Evolutionary conservation across 352 stramenopile species (phyloP), one percentile per base, ranked within the genome.

Genomic region (Phytophthora citrophthora): DNA sequence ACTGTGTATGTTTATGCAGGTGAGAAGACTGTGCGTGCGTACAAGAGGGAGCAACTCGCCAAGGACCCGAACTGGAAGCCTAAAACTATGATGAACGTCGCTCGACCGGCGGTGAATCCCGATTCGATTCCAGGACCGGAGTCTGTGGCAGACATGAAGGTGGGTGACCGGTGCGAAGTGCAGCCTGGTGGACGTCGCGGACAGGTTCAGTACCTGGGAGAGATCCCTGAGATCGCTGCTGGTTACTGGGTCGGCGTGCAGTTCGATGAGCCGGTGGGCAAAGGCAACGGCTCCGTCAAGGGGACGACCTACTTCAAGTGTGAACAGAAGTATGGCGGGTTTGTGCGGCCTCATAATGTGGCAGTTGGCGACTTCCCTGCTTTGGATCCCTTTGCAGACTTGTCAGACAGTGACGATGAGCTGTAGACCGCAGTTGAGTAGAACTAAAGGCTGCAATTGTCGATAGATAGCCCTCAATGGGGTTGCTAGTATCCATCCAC

Each of bases 101-200:
- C 49, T 58, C 50, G 51, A 58, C 68, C n/a, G 50, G 62, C 46
- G n/a, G 64, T 51, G 0, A 74, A 88, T 55, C 61, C 76, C n/a
- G 76, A 58, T n/a, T 64, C 62, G 15, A 45, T 81, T 13, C 84
- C 79, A 43, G 88, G 84, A 0, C 70, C 77, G 9, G 87, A 94
- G 23, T 86, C 60, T 54, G 81, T 98, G n/a, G 66, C 70, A 40
- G 63, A 81, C 41, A 98, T 99, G 59, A 70, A 81, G 27, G 74
- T 99, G 12, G 95, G 94, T n/a, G 75, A 94, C 20, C 87, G 98
- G n/a, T 99, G 98, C 72, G 92, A 99, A 79, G 94, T 99, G 32
- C 78, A 95, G 62, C 97, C 98, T 1, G 97, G 98, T 24, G 87
- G 81, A n/a, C 83, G 98, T 38, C 83, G 97, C 23, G 98, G 97